Percentiles rank a stretch among this genome's conserved stretches.
Conservation (phyloP, 495 filamentous ascomycete genomes). For the Penicillium longicatenatum region DNA sequence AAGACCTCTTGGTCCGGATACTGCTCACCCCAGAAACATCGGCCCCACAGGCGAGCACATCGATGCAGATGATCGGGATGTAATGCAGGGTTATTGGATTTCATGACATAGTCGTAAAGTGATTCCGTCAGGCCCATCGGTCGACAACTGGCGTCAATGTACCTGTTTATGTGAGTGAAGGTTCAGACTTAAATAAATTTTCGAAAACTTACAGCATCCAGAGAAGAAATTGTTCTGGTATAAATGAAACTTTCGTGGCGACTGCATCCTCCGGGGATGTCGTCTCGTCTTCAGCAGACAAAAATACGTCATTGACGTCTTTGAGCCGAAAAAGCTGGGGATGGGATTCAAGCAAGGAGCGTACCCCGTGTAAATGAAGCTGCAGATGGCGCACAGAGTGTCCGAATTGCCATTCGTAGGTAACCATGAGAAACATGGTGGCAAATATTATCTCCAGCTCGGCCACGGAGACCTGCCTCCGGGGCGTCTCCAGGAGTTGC, state of each 20-base stretch:
- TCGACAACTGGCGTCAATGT: slow-evolving; percentile 40
- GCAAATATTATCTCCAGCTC: slow-evolving; percentile 44
- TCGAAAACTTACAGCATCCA: slow-evolving; percentile 39
- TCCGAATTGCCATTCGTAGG: slow-evolving; percentile 48
- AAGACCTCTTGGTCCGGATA: slow-evolving; percentile 50
- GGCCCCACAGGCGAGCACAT: slow-evolving; percentile 44
- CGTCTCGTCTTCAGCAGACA: slow-evolving; percentile 22
- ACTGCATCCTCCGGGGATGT: slow-evolving; percentile 15
- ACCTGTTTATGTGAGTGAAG: slow-evolving; percentile 23
- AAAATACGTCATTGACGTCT: slow-evolving; percentile 37
- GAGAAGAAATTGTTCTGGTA: slow-evolving; percentile 41
- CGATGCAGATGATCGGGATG: slow-evolving; percentile 43
- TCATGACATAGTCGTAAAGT: slow-evolving; percentile 38
- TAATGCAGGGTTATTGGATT: slow-evolving; percentile 38
- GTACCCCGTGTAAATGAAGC: slow-evolving; percentile 43
- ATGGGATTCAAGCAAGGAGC: slow-evolving; percentile 42
- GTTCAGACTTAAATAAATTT: neutral
- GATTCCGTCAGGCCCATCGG: slow-evolving; percentile 41
- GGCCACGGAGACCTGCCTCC: slow-evolving; percentile 26
- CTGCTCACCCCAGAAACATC: slow-evolving; percentile 46
- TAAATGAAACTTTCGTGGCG: slow-evolving; percentile 36
- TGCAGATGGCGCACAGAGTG: slow-evolving; percentile 44
- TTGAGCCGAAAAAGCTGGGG: slow-evolving; percentile 40
- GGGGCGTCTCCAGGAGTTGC: slow-evolving; percentile 39
- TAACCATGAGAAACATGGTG: slow-evolving; percentile 46